A percentile compares a stretch with the other conserved stretches of the same genome.
phyloP scores from a whole-genome alignment of 768 basidiomycete genomes.

The Lentinula guzmanii region DNA sequence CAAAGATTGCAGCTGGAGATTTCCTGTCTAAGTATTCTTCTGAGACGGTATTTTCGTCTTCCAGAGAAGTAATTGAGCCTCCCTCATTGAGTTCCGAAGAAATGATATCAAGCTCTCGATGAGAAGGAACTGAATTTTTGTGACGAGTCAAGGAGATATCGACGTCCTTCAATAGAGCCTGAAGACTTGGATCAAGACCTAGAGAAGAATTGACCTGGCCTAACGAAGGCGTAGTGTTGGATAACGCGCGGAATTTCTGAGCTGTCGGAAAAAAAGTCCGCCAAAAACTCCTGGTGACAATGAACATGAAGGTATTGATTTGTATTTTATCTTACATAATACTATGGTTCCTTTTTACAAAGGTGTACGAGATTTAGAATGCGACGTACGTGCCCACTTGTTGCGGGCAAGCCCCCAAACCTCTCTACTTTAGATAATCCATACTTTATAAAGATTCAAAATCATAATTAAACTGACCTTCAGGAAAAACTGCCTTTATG shows the following conservation, averaged over 20 bases:
- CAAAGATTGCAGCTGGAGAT: constrained; percentile 80
- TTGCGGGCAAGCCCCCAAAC: too few relatives aligned
- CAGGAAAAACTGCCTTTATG: too few relatives aligned
- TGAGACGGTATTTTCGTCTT: constrained; percentile 20
- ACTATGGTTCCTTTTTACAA: too few relatives aligned
- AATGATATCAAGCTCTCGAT: constrained; percentile 53
- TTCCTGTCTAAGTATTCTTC: constrained; percentile 38
- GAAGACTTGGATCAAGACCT: constrained; percentile 61
- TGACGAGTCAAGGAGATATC: constrained; percentile 56
- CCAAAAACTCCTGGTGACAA: neutral
- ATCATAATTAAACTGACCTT: too few relatives aligned
- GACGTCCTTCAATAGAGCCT: constrained; percentile 56
- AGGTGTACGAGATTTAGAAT: too few relatives aligned
- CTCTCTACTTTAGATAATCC: too few relatives aligned
- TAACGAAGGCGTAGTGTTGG: neutral
- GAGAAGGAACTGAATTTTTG: constrained; percentile 18
- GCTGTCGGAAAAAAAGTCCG: neutral
- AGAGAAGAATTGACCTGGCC: constrained; percentile 53
- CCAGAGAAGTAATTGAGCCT: constrained; percentile 25
- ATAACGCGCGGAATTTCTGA: neutral
- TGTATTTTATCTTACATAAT: too few relatives aligned
- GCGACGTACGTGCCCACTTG: too few relatives aligned
- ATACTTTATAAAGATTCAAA: too few relatives aligned
- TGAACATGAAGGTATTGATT: neutral
- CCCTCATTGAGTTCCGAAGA: constrained; percentile 27